A percentile compares a stretch with the other conserved stretches of the same genome.
phyloP scores from a whole-genome alignment of 305 asterid genomes.

The Euphrasia arctica region DNA sequence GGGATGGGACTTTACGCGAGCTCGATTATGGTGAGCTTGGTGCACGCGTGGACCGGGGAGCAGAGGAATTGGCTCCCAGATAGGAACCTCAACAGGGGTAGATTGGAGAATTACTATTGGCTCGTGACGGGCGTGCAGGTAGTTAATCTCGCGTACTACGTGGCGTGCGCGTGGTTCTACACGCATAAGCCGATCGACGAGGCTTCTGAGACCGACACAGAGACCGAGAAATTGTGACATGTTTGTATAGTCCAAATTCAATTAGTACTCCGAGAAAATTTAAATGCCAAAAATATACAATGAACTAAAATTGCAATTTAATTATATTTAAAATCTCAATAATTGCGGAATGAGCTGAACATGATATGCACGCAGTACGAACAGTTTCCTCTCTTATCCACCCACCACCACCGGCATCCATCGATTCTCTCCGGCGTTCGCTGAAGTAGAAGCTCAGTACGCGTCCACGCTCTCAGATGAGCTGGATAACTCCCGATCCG shows the following conservation, averaged over 20 bases:
- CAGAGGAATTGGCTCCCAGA: constrained; percentile 61
- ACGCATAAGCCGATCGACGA: constrained; percentile 49
- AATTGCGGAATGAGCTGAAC: too few species aligned
- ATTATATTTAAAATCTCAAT: too few species aligned
- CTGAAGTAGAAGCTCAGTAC: too few species aligned
- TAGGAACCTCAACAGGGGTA: constrained; percentile 57
- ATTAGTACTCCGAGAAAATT: too few species aligned
- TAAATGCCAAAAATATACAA: too few species aligned
- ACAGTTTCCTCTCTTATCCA: constrained; percentile 38
- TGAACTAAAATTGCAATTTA: too few species aligned
- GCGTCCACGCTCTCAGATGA: constrained; percentile 22
- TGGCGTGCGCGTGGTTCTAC: constrained; percentile 48
- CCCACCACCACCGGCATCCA: constrained; percentile 22
- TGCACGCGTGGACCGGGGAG: constrained; percentile 44
- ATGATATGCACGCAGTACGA: too few species aligned
- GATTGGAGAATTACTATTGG: constrained; percentile 65
- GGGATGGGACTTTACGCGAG: constrained; percentile 52
- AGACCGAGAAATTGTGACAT: too few species aligned
- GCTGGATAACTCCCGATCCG: constrained; percentile 27
- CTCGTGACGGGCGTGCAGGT: constrained; percentile 57
- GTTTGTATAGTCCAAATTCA: too few species aligned
- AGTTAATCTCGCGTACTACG: constrained; percentile 49
- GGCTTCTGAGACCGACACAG: too few species aligned
- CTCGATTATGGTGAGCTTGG: constrained; percentile 49
- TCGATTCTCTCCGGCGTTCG: constrained; percentile 32